These are phyloP conservation scores for Trametes gibbosa DNA, from an alignment of 768 basidiomycete species.

Conservation along the genomic window DNA sequence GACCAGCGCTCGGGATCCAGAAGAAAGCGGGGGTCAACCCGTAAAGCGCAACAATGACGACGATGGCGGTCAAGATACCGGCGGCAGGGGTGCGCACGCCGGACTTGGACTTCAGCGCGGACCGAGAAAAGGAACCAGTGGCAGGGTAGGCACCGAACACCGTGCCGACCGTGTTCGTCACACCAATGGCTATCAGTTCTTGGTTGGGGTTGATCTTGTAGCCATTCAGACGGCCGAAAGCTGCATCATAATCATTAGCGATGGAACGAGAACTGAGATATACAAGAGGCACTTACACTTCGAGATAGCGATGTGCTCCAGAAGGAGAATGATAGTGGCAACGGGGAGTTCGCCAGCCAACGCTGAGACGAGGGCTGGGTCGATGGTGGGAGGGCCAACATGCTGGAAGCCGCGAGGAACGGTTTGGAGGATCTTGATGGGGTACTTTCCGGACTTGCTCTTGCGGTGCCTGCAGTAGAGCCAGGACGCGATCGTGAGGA, in stretches of 20 bases:
- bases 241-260: slow-evolving; percentile 36
- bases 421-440: slow-evolving; percentile 77
- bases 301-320: slow-evolving; percentile 97
- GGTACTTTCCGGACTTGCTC: slow-evolving; percentile 60
- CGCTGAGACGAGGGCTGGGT: slow-evolving; percentile 53
- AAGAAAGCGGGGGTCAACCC: slow-evolving; percentile 91
- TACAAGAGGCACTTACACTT: slow-evolving; percentile 62
- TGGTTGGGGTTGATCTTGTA: slow-evolving; percentile 95
- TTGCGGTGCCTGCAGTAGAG: slow-evolving; percentile 69
- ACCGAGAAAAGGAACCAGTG: slow-evolving; percentile 98
- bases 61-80: slow-evolving; percentile 79
- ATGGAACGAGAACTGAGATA: background rate
- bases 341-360: slow-evolving; percentile 77
- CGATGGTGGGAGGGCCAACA: slow-evolving; percentile 47
- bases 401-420: slow-evolving; percentile 84
- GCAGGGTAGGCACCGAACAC: slow-evolving; percentile 92
- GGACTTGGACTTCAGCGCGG: slow-evolving; percentile 92
- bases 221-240: slow-evolving; percentile 91
- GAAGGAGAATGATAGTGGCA: slow-evolving; percentile 82
- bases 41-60: slow-evolving; percentile 92
- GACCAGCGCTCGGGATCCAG: slow-evolving; percentile 78
- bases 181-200: slow-evolving; percentile 96
- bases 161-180: slow-evolving; percentile 88
- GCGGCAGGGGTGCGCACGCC: slow-evolving; percentile 96
- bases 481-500: slow-evolving; percentile 88